Evolutionary conservation across 208 protist genomes (phyloP).

Genomic region (Angomonas ambiguus): DNA sequence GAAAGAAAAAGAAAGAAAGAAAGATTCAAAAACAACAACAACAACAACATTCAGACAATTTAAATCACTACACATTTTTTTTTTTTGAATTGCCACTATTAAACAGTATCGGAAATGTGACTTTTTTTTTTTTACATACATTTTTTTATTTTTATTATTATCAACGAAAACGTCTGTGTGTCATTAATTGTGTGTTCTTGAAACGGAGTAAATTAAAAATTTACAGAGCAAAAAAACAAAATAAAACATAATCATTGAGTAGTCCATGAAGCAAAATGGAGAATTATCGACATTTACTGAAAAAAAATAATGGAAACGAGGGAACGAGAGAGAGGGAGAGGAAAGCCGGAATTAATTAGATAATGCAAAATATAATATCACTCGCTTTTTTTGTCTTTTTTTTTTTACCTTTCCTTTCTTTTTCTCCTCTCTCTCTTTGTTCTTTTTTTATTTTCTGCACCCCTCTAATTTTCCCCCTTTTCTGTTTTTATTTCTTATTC

Average conservation of each 20-base stretch:
- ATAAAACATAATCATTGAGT: neutral
- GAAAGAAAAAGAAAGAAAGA: constrained; percentile 11
- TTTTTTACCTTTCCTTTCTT: neutral
- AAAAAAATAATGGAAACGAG: constrained; percentile 5
- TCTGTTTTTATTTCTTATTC: neutral
- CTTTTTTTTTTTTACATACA: constrained; percentile 1
- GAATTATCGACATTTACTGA: neutral
- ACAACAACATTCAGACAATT: neutral
- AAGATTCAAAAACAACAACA: neutral
- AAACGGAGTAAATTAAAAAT: too few species aligned
- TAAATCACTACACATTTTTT: constrained; percentile 1
- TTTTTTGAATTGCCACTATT: neutral
- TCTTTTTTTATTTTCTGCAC: neutral
- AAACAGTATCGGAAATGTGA: neutral
- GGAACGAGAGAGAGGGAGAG: neutral
- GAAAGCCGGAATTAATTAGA: neutral
- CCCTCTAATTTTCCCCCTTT: too few species aligned
- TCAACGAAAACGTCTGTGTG: too few species aligned
- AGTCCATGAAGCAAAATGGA: neutral
- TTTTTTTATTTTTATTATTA: neutral
- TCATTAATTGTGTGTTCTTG: too few species aligned
- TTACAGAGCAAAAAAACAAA: too few species aligned
- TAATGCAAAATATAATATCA: neutral
- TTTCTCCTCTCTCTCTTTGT: neutral
- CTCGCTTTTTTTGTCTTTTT: neutral